These are phyloP conservation scores for Pythium aristosporum DNA, from an alignment of 352 stramenopile genomes.

Conservation along the genomic window DNA sequence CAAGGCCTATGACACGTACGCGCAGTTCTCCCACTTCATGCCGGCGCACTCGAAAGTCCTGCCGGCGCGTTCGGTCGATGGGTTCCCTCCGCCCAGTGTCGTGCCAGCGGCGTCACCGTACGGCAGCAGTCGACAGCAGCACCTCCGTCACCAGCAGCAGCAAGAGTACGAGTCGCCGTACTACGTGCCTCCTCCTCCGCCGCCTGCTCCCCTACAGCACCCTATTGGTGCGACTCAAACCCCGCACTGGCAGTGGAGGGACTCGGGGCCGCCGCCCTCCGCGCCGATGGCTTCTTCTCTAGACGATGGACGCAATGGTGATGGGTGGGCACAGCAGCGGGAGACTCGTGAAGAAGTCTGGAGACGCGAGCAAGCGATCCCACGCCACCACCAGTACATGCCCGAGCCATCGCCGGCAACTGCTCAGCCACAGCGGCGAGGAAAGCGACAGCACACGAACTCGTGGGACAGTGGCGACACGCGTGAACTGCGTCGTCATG, in stretches of 20 bases:
- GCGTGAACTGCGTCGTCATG: conserved; percentile 13
- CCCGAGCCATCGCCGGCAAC: background rate
- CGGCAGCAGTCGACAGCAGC: background rate
- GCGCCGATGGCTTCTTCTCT: background rate
- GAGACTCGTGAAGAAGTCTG: no score
- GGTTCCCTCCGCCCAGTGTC: background rate
- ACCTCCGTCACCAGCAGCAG: background rate
- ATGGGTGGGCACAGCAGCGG: background rate
- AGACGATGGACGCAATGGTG: background rate
- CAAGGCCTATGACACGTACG: background rate
- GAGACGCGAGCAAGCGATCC: background rate
- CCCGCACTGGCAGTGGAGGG: conserved; percentile 9
- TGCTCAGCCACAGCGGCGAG: conserved; percentile 5
- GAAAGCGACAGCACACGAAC: conserved; percentile 21
- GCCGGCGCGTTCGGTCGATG: conserved; percentile 1
- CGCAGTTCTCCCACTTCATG: conserved; percentile 3
- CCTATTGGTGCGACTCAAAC: background rate
- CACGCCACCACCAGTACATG: conserved; percentile 16
- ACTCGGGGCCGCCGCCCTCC: no score
- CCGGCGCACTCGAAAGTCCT: conserved; percentile 5
- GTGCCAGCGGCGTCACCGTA: conserved; percentile 20
- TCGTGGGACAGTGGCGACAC: conserved; percentile 24
- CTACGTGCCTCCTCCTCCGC: conserved; percentile 7
- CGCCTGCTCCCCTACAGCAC: background rate
- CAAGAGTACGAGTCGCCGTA: conserved; percentile 17